Conservation (phyloP, 2,329 filamentous ascomycete genomes). For the Neopestalotiopsis clavispora region DNA sequence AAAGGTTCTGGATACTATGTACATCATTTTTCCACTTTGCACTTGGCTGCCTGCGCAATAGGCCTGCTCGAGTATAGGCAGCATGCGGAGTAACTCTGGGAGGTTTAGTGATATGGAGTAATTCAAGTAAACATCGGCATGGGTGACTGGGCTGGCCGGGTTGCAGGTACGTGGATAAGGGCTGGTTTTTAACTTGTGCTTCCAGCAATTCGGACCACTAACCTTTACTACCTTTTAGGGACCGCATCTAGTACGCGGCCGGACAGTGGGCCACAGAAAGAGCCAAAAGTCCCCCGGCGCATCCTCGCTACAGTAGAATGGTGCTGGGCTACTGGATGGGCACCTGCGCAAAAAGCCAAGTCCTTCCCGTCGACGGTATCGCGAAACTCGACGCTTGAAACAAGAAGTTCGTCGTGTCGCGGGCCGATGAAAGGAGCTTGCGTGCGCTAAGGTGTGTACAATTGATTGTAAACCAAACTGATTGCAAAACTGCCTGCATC, state of each 20-base stretch:
- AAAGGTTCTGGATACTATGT: background rate
- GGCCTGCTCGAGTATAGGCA: background rate
- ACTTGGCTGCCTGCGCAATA: background rate
- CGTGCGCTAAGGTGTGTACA: background rate
- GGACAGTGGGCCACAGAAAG: background rate
- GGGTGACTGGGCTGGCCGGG: background rate
- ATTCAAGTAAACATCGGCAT: background rate
- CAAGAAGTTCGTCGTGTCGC: background rate
- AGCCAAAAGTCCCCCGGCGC: background rate
- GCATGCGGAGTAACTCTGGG: background rate
- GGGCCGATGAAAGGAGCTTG: background rate
- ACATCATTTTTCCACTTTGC: background rate
- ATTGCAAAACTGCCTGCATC: background rate
- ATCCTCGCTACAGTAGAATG: background rate
- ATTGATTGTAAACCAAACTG: background rate
- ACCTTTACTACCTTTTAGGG: background rate
- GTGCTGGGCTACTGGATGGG: too few species aligned
- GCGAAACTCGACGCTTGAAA: background rate
- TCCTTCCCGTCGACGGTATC: background rate
- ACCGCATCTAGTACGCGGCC: background rate
- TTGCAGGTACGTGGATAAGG: background rate
- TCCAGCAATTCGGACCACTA: background rate
- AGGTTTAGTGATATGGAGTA: background rate
- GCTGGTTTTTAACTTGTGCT: background rate
- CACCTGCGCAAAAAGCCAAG: background rate